Evolutionary conservation across 148 eudicot species (phyloP).

Genomic region (Fagopyrum homotropicum): DNA sequence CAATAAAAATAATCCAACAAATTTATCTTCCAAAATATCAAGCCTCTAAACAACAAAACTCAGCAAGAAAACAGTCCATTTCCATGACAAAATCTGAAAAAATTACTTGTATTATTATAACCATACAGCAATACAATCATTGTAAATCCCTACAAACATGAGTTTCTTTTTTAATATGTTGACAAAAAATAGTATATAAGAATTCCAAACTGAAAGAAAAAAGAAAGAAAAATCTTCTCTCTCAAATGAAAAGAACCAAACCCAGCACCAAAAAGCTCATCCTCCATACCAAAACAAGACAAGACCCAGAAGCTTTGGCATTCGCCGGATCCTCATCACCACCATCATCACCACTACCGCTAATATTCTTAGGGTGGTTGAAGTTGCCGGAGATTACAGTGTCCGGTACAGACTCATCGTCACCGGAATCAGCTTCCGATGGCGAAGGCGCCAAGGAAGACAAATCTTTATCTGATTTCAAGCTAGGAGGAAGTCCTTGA

Average conservation of each 20-base stretch:
- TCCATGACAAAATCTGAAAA: not conserved
- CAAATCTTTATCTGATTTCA: conserved; percentile 26
- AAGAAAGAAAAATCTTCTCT: not conserved
- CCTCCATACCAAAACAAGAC: conserved; percentile 14
- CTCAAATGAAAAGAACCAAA: conserved; percentile 2
- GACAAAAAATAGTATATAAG: not conserved
- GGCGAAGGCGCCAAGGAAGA: conserved; percentile 39
- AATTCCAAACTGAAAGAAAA: not conserved
- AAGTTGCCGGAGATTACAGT: conserved; percentile 52
- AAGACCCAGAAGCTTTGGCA: conserved; percentile 19
- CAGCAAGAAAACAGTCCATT: too few relatives aligned
- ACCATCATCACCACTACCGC: conserved; percentile 22
- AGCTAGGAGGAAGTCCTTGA: conserved; percentile 57
- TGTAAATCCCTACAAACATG: not conserved
- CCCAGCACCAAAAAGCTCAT: not conserved
- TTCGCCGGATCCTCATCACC: conserved; percentile 16
- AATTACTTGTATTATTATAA: not conserved
- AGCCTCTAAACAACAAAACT: not conserved
- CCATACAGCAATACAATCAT: not conserved
- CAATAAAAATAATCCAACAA: too few relatives aligned
- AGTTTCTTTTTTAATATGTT: not conserved
- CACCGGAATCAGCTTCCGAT: conserved; percentile 33
- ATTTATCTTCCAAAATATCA: too few relatives aligned
- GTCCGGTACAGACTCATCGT: conserved; percentile 48
- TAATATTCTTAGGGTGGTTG: conserved; percentile 38